Evolutionary conservation across 805 yeast species (phyloP), one percentile per base, ranked within the genome.

Genomic region (Candida sonorensis): DNA sequence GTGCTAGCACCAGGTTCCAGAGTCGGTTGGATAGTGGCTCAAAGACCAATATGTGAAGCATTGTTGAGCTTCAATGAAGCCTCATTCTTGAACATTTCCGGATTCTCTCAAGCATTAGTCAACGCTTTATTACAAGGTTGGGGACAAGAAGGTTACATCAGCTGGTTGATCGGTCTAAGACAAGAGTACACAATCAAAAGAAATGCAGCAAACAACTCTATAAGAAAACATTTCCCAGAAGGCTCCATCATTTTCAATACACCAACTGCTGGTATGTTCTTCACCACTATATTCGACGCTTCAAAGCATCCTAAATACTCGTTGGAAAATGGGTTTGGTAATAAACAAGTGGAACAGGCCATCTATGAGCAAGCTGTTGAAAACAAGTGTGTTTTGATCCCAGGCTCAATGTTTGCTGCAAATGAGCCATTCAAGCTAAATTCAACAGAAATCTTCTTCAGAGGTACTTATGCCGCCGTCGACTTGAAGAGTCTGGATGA

Each of bases 1-100:
- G 87, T 87, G 16, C 62, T 88, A 34, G 96, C 95, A 4, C 97
- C 97, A 13, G 96, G 96, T 46, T 51, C 77, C 21, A 78, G 97
- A 63, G 53, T 83, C 37, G 95, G 96, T 34, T 87, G 95, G 95
- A 67, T 87, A 40, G 80, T 83, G 16, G 94, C 81, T 38, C 87
- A 82, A 55, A 62, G 65, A 27, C 44, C 50, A n/a, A 56, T 87
- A 30, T 51, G 83, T 45, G 86, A 82, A 57, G 70, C 90, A 45
- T 69, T 66, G 46, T 55, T 78, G 33, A 71, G 92, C 44, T 63
- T 81, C 34, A 84, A 82, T 50, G 97, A 88, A 64, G 88, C 81
- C 40, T 64, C 83, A 7, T 70, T 82, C 43, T 96, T 87, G 61
- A 66, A 77, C 30, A 78, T 94, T 14, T 69, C 87, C 4, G 97